These are phyloP conservation scores for Tubosaeta brunneosetosa DNA, from an alignment of 768 basidiomycete species.

Conservation along the genomic window DNA sequence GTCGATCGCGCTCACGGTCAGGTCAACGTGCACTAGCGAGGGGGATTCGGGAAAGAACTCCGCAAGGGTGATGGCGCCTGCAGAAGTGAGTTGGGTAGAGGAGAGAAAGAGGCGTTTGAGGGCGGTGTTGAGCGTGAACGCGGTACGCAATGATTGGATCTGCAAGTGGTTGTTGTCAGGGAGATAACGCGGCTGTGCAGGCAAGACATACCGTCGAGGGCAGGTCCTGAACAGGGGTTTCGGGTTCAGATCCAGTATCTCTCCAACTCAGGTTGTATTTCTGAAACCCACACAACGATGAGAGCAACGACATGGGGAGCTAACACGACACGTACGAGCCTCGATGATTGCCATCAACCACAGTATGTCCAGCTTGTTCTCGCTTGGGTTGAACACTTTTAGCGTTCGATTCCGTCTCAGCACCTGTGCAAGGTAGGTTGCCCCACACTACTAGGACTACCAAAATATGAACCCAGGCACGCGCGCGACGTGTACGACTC, in stretches of 20 bases:
- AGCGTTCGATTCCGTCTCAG: slow-evolving; percentile 93
- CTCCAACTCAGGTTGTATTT: too few relatives aligned
- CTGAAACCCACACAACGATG: slow-evolving; percentile 13
- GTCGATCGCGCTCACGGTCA: slow-evolving; percentile 79
- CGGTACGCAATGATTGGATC: slow-evolving; percentile 85
- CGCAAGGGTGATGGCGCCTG: slow-evolving; percentile 90
- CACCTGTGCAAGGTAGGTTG: slow-evolving; percentile 90
- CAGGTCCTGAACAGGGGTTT: too few relatives aligned
- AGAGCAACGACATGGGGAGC: neutral
- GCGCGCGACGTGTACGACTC: slow-evolving; percentile 29
- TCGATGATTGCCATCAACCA: slow-evolving; percentile 83
- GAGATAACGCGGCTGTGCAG: too few relatives aligned
- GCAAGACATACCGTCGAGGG: too few relatives aligned
- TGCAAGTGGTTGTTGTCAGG: slow-evolving; percentile 19
- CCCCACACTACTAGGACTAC: slow-evolving; percentile 55
- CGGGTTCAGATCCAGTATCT: too few relatives aligned
- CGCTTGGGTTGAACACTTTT: slow-evolving; percentile 89
- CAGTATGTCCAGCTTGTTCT: slow-evolving; percentile 86
- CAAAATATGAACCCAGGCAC: neutral
- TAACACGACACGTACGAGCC: slow-evolving; percentile 57
- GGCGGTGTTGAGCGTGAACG: slow-evolving; percentile 87
- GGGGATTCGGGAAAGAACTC: slow-evolving; percentile 92
- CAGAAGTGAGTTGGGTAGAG: slow-evolving; percentile 70
- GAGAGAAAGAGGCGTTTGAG: slow-evolving; percentile 92
- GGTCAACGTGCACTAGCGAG: slow-evolving; percentile 85